Percentiles rank a stretch among this genome's conserved stretches.
phyloP scores from a whole-genome alignment of 345 rosid species.

The Fremontodendron californicum region DNA sequence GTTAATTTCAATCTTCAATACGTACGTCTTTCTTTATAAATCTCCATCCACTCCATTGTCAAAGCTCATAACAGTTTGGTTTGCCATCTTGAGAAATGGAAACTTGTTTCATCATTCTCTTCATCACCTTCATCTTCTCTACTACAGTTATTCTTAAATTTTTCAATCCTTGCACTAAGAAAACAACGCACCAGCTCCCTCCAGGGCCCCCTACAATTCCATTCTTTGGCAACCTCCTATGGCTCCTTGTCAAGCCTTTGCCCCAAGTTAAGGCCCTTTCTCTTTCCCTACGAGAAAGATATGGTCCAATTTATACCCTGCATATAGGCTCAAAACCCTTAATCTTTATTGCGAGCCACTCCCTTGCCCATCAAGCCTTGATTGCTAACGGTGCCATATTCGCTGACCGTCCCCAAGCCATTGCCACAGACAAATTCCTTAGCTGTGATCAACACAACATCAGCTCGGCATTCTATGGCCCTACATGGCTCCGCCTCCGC shows the following conservation, averaged over 20 bases:
- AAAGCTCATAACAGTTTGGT: background rate
- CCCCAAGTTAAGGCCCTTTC: conserved; percentile 15
- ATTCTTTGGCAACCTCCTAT: conserved; percentile 30
- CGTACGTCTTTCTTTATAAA: background rate
- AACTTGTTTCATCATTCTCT: background rate
- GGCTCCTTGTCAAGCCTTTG: conserved; percentile 22
- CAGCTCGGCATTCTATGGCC: conserved; percentile 14
- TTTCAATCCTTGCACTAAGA: background rate
- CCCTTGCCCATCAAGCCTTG: conserved; percentile 29
- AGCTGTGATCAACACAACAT: conserved; percentile 23
- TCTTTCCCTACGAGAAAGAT: conserved; percentile 11
- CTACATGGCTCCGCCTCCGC: conserved; percentile 22
- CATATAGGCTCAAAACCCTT: conserved; percentile 22
- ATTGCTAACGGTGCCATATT: conserved; percentile 24
- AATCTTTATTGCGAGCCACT: conserved; percentile 21
- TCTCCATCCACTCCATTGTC: background rate
- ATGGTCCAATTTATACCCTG: conserved; percentile 29
- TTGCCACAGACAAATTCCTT: conserved; percentile 9
- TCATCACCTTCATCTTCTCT: background rate
- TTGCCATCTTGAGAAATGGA: background rate
- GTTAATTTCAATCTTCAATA: no score
- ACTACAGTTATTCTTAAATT: background rate
- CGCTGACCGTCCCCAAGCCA: conserved; percentile 24
- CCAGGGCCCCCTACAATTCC: conserved; percentile 25
- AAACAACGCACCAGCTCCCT: conserved; percentile 13